Evolutionary conservation across 306 rosid genomes (phyloP), one percentile per base, ranked within the genome.

Genomic region (Trifolium pratense): DNA sequence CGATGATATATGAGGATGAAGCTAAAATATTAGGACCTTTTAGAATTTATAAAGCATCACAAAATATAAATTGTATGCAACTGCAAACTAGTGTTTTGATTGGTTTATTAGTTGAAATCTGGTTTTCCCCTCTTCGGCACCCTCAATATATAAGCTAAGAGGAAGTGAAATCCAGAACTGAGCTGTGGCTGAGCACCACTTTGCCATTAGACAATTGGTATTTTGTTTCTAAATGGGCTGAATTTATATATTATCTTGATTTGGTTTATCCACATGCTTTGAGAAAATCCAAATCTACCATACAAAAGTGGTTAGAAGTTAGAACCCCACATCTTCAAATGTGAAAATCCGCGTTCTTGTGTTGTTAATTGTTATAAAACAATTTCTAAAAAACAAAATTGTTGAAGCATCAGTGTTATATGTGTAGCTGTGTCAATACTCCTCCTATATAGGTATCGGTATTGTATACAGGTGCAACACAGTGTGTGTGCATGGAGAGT

Each of bases 201-300:
- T 37, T 18, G 49, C 49, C 70, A 73, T 56, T 31, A 73, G 60
- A 61, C 25, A 32, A 20, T 74, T 74, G 71, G 42, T 62, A 18
- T 51, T 29, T 36, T 75, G 18, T 36, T 49, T 60, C 56, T 36
- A 23, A 63, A 37, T 16, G 17, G 26, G 25, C 25, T 29, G 66
- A 20, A 9, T 37, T 75, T 25, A 37, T 37, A 52, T 62, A 29
- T 29, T 21, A 55, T 52, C 16, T 36, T 52, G 72, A 57, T 64
- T 48, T 52, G 72, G 66, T 64, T 48, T 49, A 59, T 14, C 43
- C 7, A 3, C 78, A 62, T 36, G 63, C 53, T 48, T 62, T 9
- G 18, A 48, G 78, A 15, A 32, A 46, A 63, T 74, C 70, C 61
- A 37, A 32, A 21, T 62, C 48, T 16, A 49, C 9, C 70, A 34